Evolutionary conservation across 2,329 filamentous ascomycete species (phyloP), one percentile per base, ranked within the genome.

Genomic region (Pseudocercospora pini-densiflorae): DNA sequence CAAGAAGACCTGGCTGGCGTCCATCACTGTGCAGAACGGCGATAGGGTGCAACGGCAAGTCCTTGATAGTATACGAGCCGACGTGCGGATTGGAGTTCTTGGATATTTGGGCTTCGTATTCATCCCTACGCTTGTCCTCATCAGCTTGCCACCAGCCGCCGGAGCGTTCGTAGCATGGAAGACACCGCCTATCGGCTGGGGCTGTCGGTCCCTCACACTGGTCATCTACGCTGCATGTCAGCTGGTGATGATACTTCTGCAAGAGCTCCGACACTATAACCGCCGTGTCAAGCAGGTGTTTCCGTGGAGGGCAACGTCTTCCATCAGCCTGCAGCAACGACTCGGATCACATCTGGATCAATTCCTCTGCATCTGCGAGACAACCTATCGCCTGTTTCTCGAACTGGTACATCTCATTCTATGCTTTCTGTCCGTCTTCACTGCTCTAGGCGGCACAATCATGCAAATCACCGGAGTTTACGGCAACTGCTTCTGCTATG

Each of bases 391-490:
- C 31, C 21, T 14, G 29, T 55, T 31, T 43, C 47, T 55, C 23
- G 29, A 49, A n/a, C 16, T 55, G n/a, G n/a, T 62, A 5, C 31
- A 55, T 27, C 31, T 49, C 24, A 57, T 55, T 27, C 19, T 59
- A 14, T 59, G 61, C 24, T 49, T 63, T 33, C 23, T 64, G 43
- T 51, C 62, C 36, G 27, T 57, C 14, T 64, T 64, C 62, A 49
- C 58, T 19, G 43, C 62, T 29, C 29, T 64, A 7, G 62, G 62
- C 29, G 57, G 62, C 19, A 61, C 62, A 9, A 47, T 65, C 31
- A 55, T 65, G 58, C 58, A 57, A 27, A 54, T 65, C 36, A 61
- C 55, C 31, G 63, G 63, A 10, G 58, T 61, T 6, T 61, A 65
- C 49, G n/a, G 58, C 2, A 65, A 65, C 40, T 57, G 45, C 24